Evolutionary conservation across 2,329 filamentous ascomycete genomes (phyloP), one percentile per base, ranked within the genome.

Genomic region (Chlorencoelia australis): DNA sequence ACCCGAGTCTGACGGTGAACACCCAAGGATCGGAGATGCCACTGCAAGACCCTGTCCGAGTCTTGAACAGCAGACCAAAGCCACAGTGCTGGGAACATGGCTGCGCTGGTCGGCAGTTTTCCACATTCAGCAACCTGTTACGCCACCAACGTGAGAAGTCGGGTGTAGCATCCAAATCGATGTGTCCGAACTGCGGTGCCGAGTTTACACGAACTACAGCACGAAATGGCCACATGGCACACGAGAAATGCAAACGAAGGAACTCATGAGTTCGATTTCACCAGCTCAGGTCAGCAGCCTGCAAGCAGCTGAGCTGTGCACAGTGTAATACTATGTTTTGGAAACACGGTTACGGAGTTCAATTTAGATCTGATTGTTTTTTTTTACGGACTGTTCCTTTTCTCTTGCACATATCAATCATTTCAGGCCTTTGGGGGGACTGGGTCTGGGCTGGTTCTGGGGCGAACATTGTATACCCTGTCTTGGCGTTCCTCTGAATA

Each of bases 31-130:
- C 22, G 10, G 10, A 25, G 10, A 10, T 13, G 10, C 22, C 22
- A 3, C 27, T 22, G 11, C 33, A 18, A 17, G 61, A 61, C 31
- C 59, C 75, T 46, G 76, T 84, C 25, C 71, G 82, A 41, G 75
- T 87, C 11, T 69, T 87, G 13, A 80, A 82, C 57, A 79, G 76
- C 49, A 73, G 83, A 46, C 86, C 86, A n/a, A 94, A 94, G 63
- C 87, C 88, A 30, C 86, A 94, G 57, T 95, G 89, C 61, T 96
- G 85, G 84, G 89, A 95, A 43, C 89, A 96, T 55, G 89, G 88
- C 8, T 96, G 89, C 67, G 94, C 95, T 53, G 89, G 89, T 14
- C 79, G 88, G 19, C 84, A 94, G 54, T 96, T 96, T 56, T 94
- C 86, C 13, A 95, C 89, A 3, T 95, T 95, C 57, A 94, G 87